Evolutionary conservation across 257 asterid genomes (phyloP), one percentile per base, ranked within the genome.

Genomic region (Asclepias syriaca): DNA sequence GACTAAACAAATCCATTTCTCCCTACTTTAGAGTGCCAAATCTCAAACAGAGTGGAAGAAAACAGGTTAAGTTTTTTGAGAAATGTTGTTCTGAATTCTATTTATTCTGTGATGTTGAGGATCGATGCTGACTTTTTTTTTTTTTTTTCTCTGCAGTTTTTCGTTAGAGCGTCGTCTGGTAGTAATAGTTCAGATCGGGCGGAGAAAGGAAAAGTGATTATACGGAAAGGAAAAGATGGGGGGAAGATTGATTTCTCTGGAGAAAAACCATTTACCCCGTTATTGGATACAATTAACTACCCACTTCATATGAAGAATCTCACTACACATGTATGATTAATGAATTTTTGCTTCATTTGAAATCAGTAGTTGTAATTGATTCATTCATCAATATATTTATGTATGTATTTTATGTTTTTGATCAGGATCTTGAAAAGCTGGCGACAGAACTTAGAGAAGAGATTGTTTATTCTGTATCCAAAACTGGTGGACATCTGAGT

Each of bases 291-390:
- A 1, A 50, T 91, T 74, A 87, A 87, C 71, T 87, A 81, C 69
- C 97, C 97, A 5, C 56, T 78, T 65, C 92, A 91, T 45, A 84
- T 89, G 97, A 91, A 91, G 80, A 91, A 89, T 70, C 91, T 91
- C 55, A 68, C 87, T 24, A 59, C 49, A 37, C 77, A 73, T 81
- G 97, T 90, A 81, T 21, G 32, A 29, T 29, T 50, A 48, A 11
- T 14, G 53, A 12, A 10, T 51, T 14, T 50, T 51, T n/a, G n/a
- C 56, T 19, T 51, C n/a, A 14, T 16, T 51, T 2, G n/a, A 51
- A 6, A 15, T 51, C 56, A 51, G n/a, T 3, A 16, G n/a, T 51
- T 19, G 11, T 15, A 43, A 7, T 43, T 43, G 48, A 43, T 43
- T 43, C 48, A 43, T 43, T 43, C 48, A 43, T 11, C 48, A 43